Base-by-base conservation (phyloP, 2,329 filamentous ascomycete species). In the Cordyceps sp. region DNA sequence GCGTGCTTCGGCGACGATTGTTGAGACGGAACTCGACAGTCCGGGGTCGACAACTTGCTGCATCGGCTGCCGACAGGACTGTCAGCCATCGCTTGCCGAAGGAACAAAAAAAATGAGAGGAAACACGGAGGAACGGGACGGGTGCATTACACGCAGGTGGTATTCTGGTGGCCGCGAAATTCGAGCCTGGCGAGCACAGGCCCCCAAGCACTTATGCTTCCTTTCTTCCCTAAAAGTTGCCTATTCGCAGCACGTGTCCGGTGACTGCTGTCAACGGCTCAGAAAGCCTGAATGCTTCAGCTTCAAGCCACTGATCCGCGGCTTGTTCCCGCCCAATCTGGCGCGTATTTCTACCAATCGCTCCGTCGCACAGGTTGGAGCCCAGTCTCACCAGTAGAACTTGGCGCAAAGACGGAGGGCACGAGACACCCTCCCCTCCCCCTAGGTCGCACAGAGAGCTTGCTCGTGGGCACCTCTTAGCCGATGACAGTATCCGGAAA, bases 401-500 rank as follows among this genome's bases (percentile, higher is more conserved):
- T 17, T 22, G 20, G 33, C 29, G 21, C 29, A 28, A 31, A 18
- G 16, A 23, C 7, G 15, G 33, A n/a, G 14, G 20, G 14, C 33
- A 34, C 31, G 12, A 29, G 31, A 19, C 18, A 8, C 31, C 17
- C 31, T 10, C 13, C 16, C 24, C 25, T 10, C 24, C 31, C 23
- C 21, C 22, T 12, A n/a, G 9, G 33, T 32, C 21, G 25, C 29
- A 35, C 33, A 25, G n/a, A 28, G 29, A 8, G 15, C 3, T 6
- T 19, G 15, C 15, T 31, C 29, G 21, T 21, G 18, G 25, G 26
- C 23, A 21, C 25, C 19, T 7, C 20, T 32, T 35, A 31, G 33
- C 29, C 29, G 29, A 31, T 27, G 20, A 34, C 25, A 24, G 13
- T 24, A 15, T 18, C 21, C 30, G 30, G 26, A 24, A 24, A 35